Conservation (phyloP, 73 alveolate species). For the Uronychia binucleata region DNA sequence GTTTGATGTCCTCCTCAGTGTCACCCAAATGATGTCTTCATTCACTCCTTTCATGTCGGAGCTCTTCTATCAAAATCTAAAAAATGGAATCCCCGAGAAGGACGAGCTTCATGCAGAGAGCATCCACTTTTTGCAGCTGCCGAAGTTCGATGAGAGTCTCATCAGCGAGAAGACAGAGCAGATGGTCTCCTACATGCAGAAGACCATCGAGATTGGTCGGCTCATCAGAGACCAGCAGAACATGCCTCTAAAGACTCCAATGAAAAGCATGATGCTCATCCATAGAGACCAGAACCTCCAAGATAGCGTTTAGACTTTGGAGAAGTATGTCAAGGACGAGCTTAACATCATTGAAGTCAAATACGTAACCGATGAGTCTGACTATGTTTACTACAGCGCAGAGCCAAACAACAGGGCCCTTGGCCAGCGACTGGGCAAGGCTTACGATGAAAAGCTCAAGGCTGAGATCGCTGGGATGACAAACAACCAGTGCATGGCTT, state of each 20-base stretch:
- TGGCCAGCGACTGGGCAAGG: slow-evolving; percentile 76
- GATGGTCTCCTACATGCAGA: slow-evolving; percentile 83
- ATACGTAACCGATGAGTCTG: slow-evolving; percentile 71
- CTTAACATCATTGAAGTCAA: slow-evolving; percentile 82
- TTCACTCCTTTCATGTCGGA: slow-evolving; percentile 98
- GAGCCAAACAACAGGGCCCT: slow-evolving; percentile 83
- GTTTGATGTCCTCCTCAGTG: slow-evolving; percentile 85
- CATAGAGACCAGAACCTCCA: slow-evolving; percentile 73
- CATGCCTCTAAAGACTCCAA: slow-evolving; percentile 94
- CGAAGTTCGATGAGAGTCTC: slow-evolving; percentile 79
- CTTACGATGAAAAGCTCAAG: slow-evolving; percentile 72
- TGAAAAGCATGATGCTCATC: slow-evolving; percentile 72
- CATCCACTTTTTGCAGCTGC: slow-evolving; percentile 94
- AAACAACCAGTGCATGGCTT: slow-evolving; percentile 27
- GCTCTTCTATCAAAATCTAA: slow-evolving; percentile 91
- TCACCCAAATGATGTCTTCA: slow-evolving; percentile 93
- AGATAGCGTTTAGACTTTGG: slow-evolving; percentile 72
- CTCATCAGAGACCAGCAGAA: slow-evolving; percentile 91
- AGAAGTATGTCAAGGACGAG: slow-evolving; percentile 91
- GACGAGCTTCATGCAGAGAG: slow-evolving; percentile 73
- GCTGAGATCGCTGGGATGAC: slow-evolving; percentile 33
- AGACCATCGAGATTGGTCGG: slow-evolving; percentile 93
- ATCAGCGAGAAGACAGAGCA: slow-evolving; percentile 85
- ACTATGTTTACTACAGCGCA: slow-evolving; percentile 74
- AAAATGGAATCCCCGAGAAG: slow-evolving; percentile 87